A percentile compares a stretch with the other conserved stretches of the same genome.
Conservation (phyloP, 2,329 filamentous ascomycete genomes). For the Colletotrichum orchidophilum region DNA sequence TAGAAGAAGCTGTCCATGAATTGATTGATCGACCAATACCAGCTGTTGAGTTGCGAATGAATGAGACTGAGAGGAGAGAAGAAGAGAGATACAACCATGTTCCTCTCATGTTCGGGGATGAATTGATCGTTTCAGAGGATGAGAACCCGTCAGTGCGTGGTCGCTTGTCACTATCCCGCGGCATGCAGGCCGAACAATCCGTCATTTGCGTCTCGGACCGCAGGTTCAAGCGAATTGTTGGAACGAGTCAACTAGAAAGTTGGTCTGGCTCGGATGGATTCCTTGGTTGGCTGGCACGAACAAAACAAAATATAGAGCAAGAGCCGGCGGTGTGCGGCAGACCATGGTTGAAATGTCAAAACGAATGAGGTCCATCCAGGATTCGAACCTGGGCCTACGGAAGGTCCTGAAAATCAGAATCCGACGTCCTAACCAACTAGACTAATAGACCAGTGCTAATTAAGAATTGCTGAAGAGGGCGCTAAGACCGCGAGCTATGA, state of each 20-base stretch:
- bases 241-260: neutral
- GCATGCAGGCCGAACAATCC: neutral
- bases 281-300: neutral
- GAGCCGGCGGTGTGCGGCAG: too few species aligned
- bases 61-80: neutral
- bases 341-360: neutral
- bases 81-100: neutral
- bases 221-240: neutral
- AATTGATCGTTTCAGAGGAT: slow-evolving; percentile 10
- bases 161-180: neutral
- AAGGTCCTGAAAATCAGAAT: slow-evolving; percentile 28
- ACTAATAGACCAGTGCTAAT: slow-evolving; percentile 26
- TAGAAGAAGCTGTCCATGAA: neutral
- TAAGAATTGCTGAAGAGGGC: too few species aligned
- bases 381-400: slow-evolving; percentile 34
- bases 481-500: too few species aligned
- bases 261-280: neutral
- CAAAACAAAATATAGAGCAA: neutral
- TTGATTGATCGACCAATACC: neutral
- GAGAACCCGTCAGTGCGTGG: slow-evolving; percentile 11
- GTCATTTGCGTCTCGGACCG: neutral
- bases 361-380: slow-evolving; percentile 30
- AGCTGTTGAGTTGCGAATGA: neutral
- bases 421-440: slow-evolving; percentile 35
- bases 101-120: slow-evolving; percentile 33